Evolutionary conservation across 208 protist species (phyloP), one percentile per base, ranked within the genome.

Genomic region (Trypanosoma grayi): DNA sequence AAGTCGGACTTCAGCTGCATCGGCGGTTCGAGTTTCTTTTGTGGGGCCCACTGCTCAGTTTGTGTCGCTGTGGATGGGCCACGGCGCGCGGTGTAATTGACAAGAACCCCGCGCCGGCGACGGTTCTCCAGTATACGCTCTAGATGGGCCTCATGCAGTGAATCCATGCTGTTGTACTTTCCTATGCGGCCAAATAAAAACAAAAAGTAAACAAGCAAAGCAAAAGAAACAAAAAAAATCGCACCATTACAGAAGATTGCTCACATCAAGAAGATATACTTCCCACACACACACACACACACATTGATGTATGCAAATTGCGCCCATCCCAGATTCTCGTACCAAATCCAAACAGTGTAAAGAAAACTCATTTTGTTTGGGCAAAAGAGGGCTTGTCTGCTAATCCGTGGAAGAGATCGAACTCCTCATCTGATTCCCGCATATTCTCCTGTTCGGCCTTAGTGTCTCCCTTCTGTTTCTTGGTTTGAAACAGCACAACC

Each of bases 381-480:
- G 28, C 65, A 61, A 83, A 91, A 3, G 87, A 90, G 28, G 83
- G 82, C 63, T 81, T 60, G 50, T 89, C 83, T 24, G 77, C 79
- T 20, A 95, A 70, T 8, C 89, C 89, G 59, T 95, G 89, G 46
- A 95, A 86, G 24, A 95, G 66, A 75, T 95, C 89, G 25, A 91
- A 81, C 48, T 92, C 83, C 22, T 83, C 83, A 3, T 70, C 9
- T n/a, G 80, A 82, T 67, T 92, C 89, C 30, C 60, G 65, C 59
- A 92, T 90, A 34, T 69, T 46, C 73, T 95, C 83, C 67, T 95
- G 85, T 46, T 84, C 89, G 20, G 73, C 71, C 57, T 92, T 92
- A 18, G 75, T 80, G 14, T 76, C 53, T 10, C 41, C 54, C 9
- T 30, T 40, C 37, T 39, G 4, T 25, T 80, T 55, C 36, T 61